A percentile compares a stretch with the other conserved stretches of the same genome.
Evolutionary conservation across 2,329 filamentous ascomycete species (phyloP).

Genomic region (Venturia aucupariae): DNA sequence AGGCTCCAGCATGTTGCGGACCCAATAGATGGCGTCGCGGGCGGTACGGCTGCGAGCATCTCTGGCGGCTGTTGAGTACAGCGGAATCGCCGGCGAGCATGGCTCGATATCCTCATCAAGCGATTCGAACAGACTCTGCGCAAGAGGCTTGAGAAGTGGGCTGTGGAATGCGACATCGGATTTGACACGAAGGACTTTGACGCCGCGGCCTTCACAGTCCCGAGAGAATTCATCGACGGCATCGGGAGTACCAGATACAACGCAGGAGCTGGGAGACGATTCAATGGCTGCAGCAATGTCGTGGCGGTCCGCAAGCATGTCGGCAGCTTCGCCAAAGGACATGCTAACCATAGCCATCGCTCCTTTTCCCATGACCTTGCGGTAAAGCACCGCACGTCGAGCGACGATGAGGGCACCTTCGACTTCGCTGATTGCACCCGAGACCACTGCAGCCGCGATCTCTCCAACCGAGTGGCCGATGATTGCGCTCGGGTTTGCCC

Average conservation of each 20-base stretch:
- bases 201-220: background rate
- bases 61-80: background rate
- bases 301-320: background rate
- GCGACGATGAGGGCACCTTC: background rate
- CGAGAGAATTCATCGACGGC: background rate
- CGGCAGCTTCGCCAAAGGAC: background rate
- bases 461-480: background rate
- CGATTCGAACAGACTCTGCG: background rate
- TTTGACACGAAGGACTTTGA: background rate
- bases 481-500: background rate
- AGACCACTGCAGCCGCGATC: background rate
- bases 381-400: background rate
- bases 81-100: background rate
- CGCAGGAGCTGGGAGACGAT: slow-evolving; percentile 7
- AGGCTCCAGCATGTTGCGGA: background rate
- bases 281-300: background rate
- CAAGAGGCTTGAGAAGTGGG: background rate
- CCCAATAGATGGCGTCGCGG: background rate
- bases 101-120: background rate
- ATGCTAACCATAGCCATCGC: background rate
- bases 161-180: background rate
- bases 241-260: background rate
- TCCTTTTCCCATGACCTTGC: background rate
- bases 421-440: background rate
- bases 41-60: background rate